Evolutionary conservation across 495 filamentous ascomycete genomes (phyloP).

Genomic region (Penicillium tannophilum): DNA sequence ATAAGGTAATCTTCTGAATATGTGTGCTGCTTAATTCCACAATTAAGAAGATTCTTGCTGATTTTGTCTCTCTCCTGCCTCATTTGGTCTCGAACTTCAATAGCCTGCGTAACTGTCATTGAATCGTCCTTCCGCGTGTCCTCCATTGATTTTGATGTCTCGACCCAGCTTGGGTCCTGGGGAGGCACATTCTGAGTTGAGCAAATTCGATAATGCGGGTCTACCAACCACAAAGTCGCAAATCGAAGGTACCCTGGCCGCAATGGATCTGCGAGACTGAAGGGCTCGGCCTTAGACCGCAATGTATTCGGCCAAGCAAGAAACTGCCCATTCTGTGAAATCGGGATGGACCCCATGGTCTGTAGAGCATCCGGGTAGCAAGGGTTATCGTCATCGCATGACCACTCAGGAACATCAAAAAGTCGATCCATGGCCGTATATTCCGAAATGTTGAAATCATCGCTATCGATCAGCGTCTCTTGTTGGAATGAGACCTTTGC

Average conservation of each 20-base stretch:
- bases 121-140: constrained; percentile 5
- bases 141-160: constrained; percentile 2
- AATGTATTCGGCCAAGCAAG: constrained; percentile 15
- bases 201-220: constrained; percentile 21
- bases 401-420: constrained; percentile 10
- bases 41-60: constrained; percentile 3
- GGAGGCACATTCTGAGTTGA: constrained; percentile 20
- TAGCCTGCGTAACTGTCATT: constrained; percentile 12
- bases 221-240: constrained; percentile 7
- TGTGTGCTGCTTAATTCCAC: constrained; percentile 1
- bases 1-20: constrained; percentile 7
- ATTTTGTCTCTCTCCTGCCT: constrained; percentile 14
- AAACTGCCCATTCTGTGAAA: constrained; percentile 14
- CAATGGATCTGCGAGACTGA: constrained; percentile 9
- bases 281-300: constrained; percentile 6
- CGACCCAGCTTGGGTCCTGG: constrained; percentile 10
- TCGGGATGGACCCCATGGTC: constrained; percentile 12
- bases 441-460: constrained; percentile 13
- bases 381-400: constrained; percentile 2
- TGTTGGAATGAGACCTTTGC: constrained; percentile 13
- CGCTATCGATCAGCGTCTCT: constrained; percentile 5
- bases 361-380: constrained; percentile 10
- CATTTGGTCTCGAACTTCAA: constrained; percentile 9
- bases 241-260: constrained; percentile 7
- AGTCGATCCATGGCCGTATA: constrained; percentile 6